Evolutionary conservation across 495 filamentous ascomycete species (phyloP), one percentile per base, ranked within the genome.

Genomic region (Viridothelium virens): DNA sequence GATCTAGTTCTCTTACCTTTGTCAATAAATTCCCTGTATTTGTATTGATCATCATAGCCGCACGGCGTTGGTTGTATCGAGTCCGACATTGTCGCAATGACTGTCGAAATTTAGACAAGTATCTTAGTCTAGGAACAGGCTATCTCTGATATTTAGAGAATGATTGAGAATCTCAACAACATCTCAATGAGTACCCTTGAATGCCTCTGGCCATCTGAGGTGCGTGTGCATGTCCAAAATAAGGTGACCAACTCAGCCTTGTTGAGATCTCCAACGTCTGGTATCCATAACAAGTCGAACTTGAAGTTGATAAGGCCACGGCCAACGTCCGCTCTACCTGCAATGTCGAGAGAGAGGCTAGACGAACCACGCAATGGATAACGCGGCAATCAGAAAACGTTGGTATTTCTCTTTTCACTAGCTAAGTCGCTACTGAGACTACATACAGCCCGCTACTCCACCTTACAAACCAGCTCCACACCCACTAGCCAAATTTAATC

Each of bases 401-500:
- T 25, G 25, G 25, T 25, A 25, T 25, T 25, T 25, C 25, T 25
- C 1, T 25, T 25, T 25, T 25, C 25, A 25, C 25, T 1, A 25
- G 25, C 25, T 25, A 25, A 25, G 25, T 25, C 1, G 0, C 25
- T 25, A 25, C 41, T 1, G 1, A 46, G 41, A 25, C 25, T 25
- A 25, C 25, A 25, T 25, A 25, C 0, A 25, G 25, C 25, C 1
- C 25, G 25, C 1, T 1, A 25, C 25, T 25, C 25, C 1, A 25
- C 25, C 25, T 0, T 25, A 25, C 25, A 25, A 25, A 25, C 25
- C 25, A 25, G 25, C 25, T 25, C 25, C 25, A 0, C 25, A 1
- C 25, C 25, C 25, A 25, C 25, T 25, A 25, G 25, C 25, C 25
- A 64, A 72, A 72, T 12, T 64, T 18, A 31, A 72, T 72, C 11